These are phyloP conservation scores for Dendrobium catenatum DNA, from an alignment of 106 monocot genomes.

Conservation along the genomic window DNA sequence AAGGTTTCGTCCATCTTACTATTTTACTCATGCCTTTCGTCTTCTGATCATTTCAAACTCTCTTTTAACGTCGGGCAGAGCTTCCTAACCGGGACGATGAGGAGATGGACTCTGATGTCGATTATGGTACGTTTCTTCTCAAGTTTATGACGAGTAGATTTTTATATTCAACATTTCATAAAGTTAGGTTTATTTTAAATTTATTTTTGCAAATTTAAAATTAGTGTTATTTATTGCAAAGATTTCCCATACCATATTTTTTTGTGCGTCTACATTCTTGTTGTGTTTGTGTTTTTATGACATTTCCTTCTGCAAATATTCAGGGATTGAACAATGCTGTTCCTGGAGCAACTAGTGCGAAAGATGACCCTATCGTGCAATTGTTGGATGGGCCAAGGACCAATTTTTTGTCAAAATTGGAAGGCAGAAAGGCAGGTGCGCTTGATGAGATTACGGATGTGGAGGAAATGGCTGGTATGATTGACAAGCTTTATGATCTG, in stretches of 20 bases:
- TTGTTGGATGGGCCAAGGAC: conserved; percentile 33
- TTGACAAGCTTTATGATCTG: conserved; percentile 44
- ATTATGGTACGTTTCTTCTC: too few species aligned
- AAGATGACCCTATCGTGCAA: conserved; percentile 55
- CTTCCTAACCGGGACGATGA: conserved; percentile 69
- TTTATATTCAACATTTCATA: too few species aligned
- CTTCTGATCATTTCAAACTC: not conserved
- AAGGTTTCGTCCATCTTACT: conserved; percentile 26
- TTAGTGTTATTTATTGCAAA: too few species aligned
- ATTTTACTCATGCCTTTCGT: not conserved
- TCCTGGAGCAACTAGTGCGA: conserved; percentile 43
- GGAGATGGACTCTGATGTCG: conserved; percentile 30
- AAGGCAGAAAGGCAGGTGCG: not conserved
- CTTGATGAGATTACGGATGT: conserved; percentile 3
- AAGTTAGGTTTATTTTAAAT: too few species aligned
- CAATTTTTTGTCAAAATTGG: conserved; percentile 7
- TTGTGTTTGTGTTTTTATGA: not conserved
- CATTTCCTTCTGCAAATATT: conserved; percentile 2
- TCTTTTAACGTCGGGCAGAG: conserved; percentile 19
- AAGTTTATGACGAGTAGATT: too few species aligned
- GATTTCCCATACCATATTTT: too few species aligned
- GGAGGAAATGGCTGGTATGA: conserved; percentile 22
- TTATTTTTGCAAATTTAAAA: too few species aligned
- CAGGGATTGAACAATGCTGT: conserved; percentile 75
- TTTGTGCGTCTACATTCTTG: too few species aligned